Evolutionary conservation across 805 yeast species (phyloP).

Genomic region (Ogataea trehalophila): DNA sequence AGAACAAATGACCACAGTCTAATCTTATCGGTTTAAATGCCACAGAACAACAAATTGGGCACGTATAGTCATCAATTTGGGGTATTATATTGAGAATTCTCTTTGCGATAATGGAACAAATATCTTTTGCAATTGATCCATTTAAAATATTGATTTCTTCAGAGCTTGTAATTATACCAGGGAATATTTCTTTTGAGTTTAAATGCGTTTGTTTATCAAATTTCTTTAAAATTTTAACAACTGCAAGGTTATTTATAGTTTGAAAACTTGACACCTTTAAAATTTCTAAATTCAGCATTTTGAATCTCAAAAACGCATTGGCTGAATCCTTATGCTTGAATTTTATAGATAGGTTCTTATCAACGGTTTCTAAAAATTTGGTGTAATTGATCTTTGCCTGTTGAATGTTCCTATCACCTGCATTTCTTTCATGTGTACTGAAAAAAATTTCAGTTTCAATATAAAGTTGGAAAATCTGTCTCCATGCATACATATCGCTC

Average conservation of each 20-base stretch:
- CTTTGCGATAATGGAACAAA: conserved; percentile 52
- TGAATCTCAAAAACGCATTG: conserved; percentile 44
- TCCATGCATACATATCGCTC: conserved; percentile 63
- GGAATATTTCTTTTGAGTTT: conserved; percentile 41
- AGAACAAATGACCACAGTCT: conserved; percentile 62
- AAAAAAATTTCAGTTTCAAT: conserved; percentile 65
- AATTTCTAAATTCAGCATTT: conserved; percentile 48
- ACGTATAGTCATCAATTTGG: conserved; percentile 69
- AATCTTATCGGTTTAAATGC: conserved; percentile 70
- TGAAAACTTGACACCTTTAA: conserved; percentile 57
- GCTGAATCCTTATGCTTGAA: conserved; percentile 45
- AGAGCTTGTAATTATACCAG: conserved; percentile 25
- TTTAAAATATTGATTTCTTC: conserved; percentile 18
- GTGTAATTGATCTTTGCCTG: conserved; percentile 42
- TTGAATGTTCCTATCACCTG: conserved; percentile 41
- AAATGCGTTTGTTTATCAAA: conserved; percentile 69
- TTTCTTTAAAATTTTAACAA: conserved; percentile 65
- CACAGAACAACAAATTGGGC: conserved; percentile 67
- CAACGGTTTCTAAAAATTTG: conserved; percentile 37
- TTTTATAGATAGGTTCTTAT: conserved; percentile 31
- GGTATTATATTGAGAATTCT: conserved; percentile 57
- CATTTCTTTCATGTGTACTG: conserved; percentile 34
- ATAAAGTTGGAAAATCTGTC: conserved; percentile 60
- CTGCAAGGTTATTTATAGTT: conserved; percentile 57
- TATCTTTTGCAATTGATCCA: conserved; percentile 44